phyloP scores from a whole-genome alignment of 441 rosid species.

The Mallotus repandus region DNA sequence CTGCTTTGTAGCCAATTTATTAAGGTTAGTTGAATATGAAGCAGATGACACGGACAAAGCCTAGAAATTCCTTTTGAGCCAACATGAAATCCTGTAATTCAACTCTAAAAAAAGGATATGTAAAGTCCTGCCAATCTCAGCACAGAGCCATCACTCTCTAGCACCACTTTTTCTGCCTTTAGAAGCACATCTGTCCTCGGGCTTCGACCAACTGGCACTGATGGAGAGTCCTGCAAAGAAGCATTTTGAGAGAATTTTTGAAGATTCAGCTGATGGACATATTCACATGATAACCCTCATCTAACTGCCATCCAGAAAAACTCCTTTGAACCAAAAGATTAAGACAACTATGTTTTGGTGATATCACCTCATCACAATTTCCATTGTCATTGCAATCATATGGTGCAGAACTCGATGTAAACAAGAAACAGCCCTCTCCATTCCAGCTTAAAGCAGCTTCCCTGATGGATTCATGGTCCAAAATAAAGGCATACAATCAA shows the following conservation, averaged over 20 bases:
- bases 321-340: conserved; percentile 6
- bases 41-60: not conserved
- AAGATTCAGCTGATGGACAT: not conserved
- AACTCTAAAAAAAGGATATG: conserved; percentile 63
- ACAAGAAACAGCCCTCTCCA: conserved; percentile 80
- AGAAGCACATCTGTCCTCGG: conserved; percentile 78
- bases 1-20: conserved; percentile 54
- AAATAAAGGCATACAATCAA: not conserved
- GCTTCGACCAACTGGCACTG: conserved; percentile 79
- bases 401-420: conserved; percentile 86
- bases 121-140: conserved; percentile 91
- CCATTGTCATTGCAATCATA: conserved; percentile 79
- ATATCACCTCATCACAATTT: conserved; percentile 64
- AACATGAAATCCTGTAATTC: not conserved
- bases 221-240: conserved; percentile 64
- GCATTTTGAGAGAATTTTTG: not conserved
- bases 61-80: not conserved
- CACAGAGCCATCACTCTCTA: conserved; percentile 72
- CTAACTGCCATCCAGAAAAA: not conserved
- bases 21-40: conserved; percentile 35
- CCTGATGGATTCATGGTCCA: conserved; percentile 39
- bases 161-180: conserved; percentile 70
- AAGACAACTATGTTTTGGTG: conserved; percentile 15
- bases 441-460: conserved; percentile 82
- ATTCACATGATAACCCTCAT: not conserved